Conservation (phyloP, 345 rosid species). For the Microcos paniculata region DNA sequence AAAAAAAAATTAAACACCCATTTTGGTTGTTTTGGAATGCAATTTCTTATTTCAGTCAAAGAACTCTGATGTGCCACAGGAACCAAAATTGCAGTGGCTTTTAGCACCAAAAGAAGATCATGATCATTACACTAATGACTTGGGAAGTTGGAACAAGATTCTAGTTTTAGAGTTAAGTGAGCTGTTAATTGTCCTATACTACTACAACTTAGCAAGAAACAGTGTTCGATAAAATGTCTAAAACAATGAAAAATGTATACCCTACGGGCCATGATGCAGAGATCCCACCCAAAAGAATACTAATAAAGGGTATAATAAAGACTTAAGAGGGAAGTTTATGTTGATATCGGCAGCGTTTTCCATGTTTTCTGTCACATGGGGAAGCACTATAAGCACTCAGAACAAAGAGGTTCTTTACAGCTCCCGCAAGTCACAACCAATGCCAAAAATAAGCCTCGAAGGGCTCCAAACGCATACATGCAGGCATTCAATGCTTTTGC, state of each 20-base stretch:
- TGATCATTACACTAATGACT: background rate
- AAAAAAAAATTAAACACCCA: no score
- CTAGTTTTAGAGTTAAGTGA: background rate
- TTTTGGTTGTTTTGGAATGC: background rate
- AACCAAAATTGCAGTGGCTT: background rate
- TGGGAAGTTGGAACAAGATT: background rate
- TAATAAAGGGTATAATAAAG: background rate
- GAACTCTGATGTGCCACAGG: background rate
- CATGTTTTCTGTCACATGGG: constrained; percentile 7
- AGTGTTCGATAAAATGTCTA: background rate
- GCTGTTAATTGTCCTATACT: background rate
- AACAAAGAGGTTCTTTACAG: background rate
- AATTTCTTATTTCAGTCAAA: background rate
- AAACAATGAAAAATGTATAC: constrained; percentile 5
- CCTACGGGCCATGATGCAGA: constrained; percentile 1
- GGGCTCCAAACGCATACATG: background rate
- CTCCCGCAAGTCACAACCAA: background rate
- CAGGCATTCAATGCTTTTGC: background rate
- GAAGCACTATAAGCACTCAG: background rate
- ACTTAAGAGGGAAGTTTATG: background rate
- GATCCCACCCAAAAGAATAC: background rate
- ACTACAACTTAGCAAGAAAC: background rate
- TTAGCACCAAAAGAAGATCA: background rate
- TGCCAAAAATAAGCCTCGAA: background rate
- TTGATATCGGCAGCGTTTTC: background rate